Base-by-base conservation (phyloP, 129 eudicot species). In the Dittrichia graveolens region DNA sequence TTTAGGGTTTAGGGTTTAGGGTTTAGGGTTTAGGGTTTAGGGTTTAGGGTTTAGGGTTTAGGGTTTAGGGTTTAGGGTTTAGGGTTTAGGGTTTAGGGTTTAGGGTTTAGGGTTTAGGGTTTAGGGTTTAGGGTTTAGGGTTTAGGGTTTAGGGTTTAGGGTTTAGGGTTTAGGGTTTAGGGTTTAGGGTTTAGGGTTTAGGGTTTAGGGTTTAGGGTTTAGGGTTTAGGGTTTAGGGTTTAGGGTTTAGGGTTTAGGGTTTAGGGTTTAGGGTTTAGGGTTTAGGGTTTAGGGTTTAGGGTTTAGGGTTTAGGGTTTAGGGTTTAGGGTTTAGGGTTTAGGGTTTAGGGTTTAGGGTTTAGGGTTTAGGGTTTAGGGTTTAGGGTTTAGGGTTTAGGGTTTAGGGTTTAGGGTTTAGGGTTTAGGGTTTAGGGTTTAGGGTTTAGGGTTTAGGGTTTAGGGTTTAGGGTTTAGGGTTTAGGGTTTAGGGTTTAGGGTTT, bases 401-500 rank as follows among this genome's bases (percentile, higher is more conserved):
- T 10, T 10, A 3, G 8, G 54, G 54, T 4, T 10, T 10, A 3
- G 8, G 54, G 54, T 4, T 10, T 10, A 3, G 8, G 54, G 54
- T 4, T 10, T 10, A 3, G 8, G 54, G 54, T 4, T 48, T 48
- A 3, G 7, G 65, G 43, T 6, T 59, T 48, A 48, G 54, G 54
- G 54, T 6, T 48, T 48, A 48, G 54, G 54, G 54, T 6, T 48
- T 48, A 48, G 54, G 9, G 34, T 56, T 3, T 7, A n/a, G 61
- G 18, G 61, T 6, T 48, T 48, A 48, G 54, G 54, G 54, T 48
- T 48, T 48, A 48, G 54, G 52, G 52, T 47, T 47, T n/a, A n/a
- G n/a, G n/a, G n/a, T 47, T 40, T 5, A 47, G 52, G 52, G 52
- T 47, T 47, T 8, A 47, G 52, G 52, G 52, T 47, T 47, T n/a